A percentile compares a stretch with the other conserved stretches of the same genome.
These are phyloP conservation scores for Dianthus caryophyllus DNA, from an alignment of 148 eudicot genomes.

Conservation along the genomic window DNA sequence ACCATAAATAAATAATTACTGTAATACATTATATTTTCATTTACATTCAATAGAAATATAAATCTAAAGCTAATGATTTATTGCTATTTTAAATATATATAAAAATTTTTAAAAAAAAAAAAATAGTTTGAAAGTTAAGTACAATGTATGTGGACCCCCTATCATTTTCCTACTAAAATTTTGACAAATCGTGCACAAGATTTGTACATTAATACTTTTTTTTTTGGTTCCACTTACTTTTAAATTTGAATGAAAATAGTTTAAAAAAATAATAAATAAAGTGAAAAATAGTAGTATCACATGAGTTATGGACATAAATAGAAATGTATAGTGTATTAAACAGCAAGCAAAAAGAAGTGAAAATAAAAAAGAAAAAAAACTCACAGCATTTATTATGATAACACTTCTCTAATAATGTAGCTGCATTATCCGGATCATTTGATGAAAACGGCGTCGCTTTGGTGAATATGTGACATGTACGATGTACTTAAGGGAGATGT, in stretches of 20 bases:
- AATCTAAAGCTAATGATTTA: background rate
- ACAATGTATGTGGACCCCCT: constrained; percentile 1
- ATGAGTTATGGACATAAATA: too few species aligned
- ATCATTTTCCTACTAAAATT: background rate
- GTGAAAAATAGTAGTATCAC: too few species aligned
- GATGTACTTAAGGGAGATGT: background rate
- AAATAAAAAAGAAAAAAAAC: background rate
- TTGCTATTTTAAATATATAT: background rate
- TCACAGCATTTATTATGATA: background rate
- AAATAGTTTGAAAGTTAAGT: background rate
- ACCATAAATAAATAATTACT: background rate
- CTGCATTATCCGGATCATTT: background rate
- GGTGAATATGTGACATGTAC: background rate
- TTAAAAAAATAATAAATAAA: too few species aligned
- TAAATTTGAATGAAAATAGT: too few species aligned
- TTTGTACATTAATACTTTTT: too few species aligned
- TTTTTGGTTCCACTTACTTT: too few species aligned
- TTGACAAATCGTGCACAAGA: background rate
- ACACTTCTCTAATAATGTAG: background rate
- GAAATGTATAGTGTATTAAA: too few species aligned
- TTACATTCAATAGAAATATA: background rate
- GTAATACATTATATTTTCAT: too few species aligned
- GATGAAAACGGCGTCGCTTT: background rate
- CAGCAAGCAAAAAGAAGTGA: background rate
- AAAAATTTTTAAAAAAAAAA: background rate